Percentiles rank a stretch among this genome's conserved stretches.
Evolutionary conservation across 306 rosid genomes (phyloP).

Genomic region (Cercis canadensis): DNA sequence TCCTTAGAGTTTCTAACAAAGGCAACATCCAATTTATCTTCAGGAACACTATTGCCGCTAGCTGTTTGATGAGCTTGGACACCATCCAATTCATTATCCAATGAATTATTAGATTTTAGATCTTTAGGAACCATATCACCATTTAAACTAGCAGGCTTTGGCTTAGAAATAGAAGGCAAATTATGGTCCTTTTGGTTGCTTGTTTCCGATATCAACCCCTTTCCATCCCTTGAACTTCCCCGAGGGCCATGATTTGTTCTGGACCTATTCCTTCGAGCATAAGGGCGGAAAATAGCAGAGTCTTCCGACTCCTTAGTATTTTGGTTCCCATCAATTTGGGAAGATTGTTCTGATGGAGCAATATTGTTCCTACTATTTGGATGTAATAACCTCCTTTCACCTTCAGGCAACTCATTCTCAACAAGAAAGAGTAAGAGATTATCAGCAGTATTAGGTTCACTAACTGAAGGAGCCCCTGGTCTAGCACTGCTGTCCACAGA

Average conservation of each 20-base stretch:
- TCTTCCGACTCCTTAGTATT: constrained; percentile 93
- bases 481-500: constrained; percentile 98
- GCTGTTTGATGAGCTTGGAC: constrained; percentile 44
- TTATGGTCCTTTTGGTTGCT: constrained; percentile 66
- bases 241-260: constrained; percentile 83
- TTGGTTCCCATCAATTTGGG: constrained; percentile 80
- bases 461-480: constrained; percentile 76
- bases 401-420: constrained; percentile 72
- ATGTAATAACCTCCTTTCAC: constrained; percentile 65
- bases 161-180: constrained; percentile 59
- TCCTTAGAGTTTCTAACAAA: constrained; percentile 48
- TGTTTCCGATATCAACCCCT: constrained; percentile 56
- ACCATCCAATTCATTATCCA: constrained; percentile 59
- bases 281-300: constrained; percentile 90
- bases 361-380: constrained; percentile 61
- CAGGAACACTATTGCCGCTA: constrained; percentile 51
- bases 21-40: constrained; percentile 58
- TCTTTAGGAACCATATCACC: constrained; percentile 58
- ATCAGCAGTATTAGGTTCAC: constrained; percentile 97
- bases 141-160: constrained; percentile 69
- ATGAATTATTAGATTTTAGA: constrained; percentile 48
- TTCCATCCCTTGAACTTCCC: constrained; percentile 65
- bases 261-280: constrained; percentile 96
- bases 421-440: constrained; percentile 88
- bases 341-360: constrained; percentile 87